Conservation (phyloP, 2,329 filamentous ascomycete species). For the Cladosporium sp. region DNA sequence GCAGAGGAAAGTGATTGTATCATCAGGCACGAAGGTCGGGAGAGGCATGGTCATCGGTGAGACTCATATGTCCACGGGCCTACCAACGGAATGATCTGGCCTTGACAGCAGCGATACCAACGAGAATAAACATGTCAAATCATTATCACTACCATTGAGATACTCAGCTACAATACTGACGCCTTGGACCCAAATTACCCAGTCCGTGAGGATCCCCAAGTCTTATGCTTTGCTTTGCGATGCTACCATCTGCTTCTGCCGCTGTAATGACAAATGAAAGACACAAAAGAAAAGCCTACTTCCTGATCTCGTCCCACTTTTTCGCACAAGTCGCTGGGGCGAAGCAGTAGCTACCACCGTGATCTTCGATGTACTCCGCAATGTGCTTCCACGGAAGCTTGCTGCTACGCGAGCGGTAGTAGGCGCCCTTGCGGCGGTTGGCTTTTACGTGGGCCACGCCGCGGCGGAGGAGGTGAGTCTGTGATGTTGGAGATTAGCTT, state of each 20-base stretch:
- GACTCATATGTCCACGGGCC: not conserved
- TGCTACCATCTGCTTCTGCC: not conserved
- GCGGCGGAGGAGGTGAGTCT: slow-evolving; percentile 27
- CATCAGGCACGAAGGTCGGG: not conserved
- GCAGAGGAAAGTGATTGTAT: not conserved
- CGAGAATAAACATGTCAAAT: no score
- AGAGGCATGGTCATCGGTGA: not conserved
- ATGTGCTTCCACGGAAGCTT: slow-evolving; percentile 59
- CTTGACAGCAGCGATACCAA: no score
- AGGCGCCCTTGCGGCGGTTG: slow-evolving; percentile 1
- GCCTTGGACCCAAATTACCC: not conserved
- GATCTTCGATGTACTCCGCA: slow-evolving; percentile 47
- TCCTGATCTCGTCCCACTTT: slow-evolving; percentile 51
- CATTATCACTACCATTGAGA: not conserved
- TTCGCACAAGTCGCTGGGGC: slow-evolving; percentile 60
- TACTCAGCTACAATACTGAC: not conserved
- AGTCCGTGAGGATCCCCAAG: not conserved
- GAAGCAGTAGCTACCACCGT: slow-evolving; percentile 56
- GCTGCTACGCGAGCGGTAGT: not conserved
- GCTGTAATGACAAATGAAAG: not conserved
- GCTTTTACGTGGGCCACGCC: slow-evolving; percentile 19
- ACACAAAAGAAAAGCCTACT: not conserved
- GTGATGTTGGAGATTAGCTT: not conserved
- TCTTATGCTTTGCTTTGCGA: not conserved
- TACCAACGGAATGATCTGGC: no score